Evolutionary conservation across 345 rosid genomes (phyloP).

Genomic region (Ceriops tagal): DNA sequence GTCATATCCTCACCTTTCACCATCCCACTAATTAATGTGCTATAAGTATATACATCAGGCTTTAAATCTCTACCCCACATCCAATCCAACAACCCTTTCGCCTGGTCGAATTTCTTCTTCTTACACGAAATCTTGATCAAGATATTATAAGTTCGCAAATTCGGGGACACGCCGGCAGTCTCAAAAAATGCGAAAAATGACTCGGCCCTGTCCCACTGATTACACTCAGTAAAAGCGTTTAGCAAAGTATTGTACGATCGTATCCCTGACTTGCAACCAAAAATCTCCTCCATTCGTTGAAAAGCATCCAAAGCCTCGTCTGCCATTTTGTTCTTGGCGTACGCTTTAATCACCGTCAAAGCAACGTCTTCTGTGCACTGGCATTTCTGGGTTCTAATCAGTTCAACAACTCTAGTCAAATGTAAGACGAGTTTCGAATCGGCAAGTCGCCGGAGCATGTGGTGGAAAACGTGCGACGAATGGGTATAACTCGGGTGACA

Average conservation of each 20-base stretch:
- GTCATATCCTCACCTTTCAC: constrained; percentile 48
- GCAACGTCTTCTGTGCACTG: constrained; percentile 76
- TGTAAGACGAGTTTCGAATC: constrained; percentile 42
- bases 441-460: constrained; percentile 71
- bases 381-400: constrained; percentile 52
- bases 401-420: constrained; percentile 50
- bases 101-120: constrained; percentile 54
- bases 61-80: constrained; percentile 49
- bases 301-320: constrained; percentile 58
- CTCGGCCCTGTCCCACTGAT: constrained; percentile 55
- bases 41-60: constrained; percentile 61
- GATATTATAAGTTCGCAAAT: constrained; percentile 68
- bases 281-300: constrained; percentile 56
- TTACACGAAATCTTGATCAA: constrained; percentile 72
- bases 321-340: constrained; percentile 58
- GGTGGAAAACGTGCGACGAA: constrained; percentile 64
- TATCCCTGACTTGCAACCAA: constrained; percentile 70
- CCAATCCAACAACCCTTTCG: constrained; percentile 50
- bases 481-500: constrained; percentile 49
- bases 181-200: constrained; percentile 47
- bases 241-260: constrained; percentile 64
- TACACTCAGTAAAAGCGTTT: constrained; percentile 54
- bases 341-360: constrained; percentile 57
- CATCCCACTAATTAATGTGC: constrained; percentile 50
- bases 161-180: constrained; percentile 49